These are phyloP conservation scores for Adansonia gregorii DNA, from an alignment of 441 rosid genomes.

Conservation along the genomic window DNA sequence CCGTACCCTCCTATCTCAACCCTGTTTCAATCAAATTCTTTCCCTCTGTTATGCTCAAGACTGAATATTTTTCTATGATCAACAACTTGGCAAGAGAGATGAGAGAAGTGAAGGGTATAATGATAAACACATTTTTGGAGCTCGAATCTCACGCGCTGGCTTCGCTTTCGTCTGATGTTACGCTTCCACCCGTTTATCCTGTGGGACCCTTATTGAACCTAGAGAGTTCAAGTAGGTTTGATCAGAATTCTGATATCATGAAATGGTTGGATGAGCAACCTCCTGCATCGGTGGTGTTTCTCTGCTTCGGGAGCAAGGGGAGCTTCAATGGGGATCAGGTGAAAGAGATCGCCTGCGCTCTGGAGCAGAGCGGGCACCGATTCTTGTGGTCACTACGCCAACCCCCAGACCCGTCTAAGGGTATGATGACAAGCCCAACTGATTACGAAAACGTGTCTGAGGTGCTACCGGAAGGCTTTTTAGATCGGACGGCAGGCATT, in stretches of 20 bases:
- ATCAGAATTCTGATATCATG: not conserved
- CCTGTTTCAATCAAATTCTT: conserved; percentile 48
- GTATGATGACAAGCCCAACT: not conserved
- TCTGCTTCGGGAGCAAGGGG: not conserved
- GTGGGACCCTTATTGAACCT: not conserved
- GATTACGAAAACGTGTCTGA: not conserved
- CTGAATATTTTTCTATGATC: not conserved
- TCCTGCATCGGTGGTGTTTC: not conserved
- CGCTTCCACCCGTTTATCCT: not conserved
- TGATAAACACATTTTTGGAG: conserved; percentile 60
- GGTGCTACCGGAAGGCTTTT: not conserved
- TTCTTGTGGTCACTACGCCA: conserved; percentile 3
- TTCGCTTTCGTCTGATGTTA: not conserved
- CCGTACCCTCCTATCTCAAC: conserved; percentile 44
- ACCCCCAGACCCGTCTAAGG: not conserved
- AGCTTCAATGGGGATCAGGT: not conserved
- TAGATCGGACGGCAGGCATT: not conserved
- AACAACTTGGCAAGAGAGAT: conserved; percentile 23
- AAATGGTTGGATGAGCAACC: not conserved
- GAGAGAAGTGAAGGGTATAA: conserved; percentile 48
- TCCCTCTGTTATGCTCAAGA: conserved; percentile 21
- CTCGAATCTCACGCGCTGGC: conserved; percentile 44
- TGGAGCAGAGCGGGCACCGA: conserved; percentile 7
- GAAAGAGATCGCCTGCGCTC: conserved; percentile 2
- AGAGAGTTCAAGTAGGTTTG: not conserved